Percentiles rank a stretch among this genome's conserved stretches.
Conservation (phyloP, 768 basidiomycete genomes). For the Austroboletus eburneus region DNA sequence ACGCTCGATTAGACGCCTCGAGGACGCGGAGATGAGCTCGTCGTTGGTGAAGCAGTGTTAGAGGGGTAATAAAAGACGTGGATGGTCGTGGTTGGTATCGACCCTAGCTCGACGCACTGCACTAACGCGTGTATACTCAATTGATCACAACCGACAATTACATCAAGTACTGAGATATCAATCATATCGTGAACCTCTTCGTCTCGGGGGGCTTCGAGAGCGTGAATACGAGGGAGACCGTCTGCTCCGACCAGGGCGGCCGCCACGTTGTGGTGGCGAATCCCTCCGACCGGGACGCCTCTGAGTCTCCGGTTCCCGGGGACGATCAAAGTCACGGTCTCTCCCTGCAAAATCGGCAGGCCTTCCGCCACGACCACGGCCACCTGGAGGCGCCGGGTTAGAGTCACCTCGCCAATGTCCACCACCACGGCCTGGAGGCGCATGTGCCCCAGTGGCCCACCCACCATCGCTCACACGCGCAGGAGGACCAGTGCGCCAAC, state of each 20-base stretch:
- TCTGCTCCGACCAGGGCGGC: slow-evolving; percentile 41
- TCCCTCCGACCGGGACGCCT: slow-evolving; percentile 48
- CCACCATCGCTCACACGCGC: slow-evolving; percentile 43
- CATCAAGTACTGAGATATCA: slow-evolving; percentile 14
- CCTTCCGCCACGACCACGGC: slow-evolving; percentile 42
- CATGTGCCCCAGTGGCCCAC: slow-evolving; percentile 41
- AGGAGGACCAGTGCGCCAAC: slow-evolving; percentile 34
- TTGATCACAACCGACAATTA: neutral
- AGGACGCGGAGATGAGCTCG: slow-evolving; percentile 3
- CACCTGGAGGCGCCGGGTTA: slow-evolving; percentile 40
- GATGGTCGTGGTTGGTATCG: too few relatives aligned
- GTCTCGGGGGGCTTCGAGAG: slow-evolving; percentile 41
- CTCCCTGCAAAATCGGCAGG: slow-evolving; percentile 32
- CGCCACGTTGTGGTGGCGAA: slow-evolving; percentile 46
- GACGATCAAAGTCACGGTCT: slow-evolving; percentile 35
- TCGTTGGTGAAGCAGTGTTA: too few relatives aligned
- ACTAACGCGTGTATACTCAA: neutral
- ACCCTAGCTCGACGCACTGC: too few relatives aligned
- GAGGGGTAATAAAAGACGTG: too few relatives aligned
- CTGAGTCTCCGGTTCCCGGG: slow-evolving; percentile 41
- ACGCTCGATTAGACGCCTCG: slow-evolving; percentile 9
- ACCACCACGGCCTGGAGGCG: slow-evolving; percentile 46
- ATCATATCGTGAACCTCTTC: slow-evolving; percentile 32
- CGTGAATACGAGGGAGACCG: slow-evolving; percentile 35
- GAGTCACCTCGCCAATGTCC: slow-evolving; percentile 78